Conservation (phyloP, 768 basidiomycete genomes). For the Hygrophoropsis aurantiaca region DNA sequence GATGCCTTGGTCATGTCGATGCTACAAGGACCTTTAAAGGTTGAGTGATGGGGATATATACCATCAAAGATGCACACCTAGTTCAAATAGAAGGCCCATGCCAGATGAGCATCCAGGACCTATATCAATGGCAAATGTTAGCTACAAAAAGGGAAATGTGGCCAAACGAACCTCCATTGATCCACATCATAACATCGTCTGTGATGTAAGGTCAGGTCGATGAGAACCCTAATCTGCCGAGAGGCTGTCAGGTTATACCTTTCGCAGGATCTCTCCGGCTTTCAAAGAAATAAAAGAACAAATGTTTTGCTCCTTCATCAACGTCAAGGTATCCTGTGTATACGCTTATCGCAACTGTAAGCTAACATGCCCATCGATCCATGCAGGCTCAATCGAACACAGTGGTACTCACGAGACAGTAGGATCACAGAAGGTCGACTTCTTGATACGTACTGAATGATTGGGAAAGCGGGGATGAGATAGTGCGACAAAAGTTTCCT, state of each 20-base stretch:
- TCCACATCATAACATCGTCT: constrained; percentile 74
- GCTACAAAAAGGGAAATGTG: neutral
- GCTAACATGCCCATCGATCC: neutral
- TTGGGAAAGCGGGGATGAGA: constrained; percentile 52
- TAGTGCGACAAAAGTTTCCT: constrained; percentile 35
- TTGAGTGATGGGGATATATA: constrained; percentile 30
- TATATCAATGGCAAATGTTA: constrained; percentile 17
- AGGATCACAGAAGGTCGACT: constrained; percentile 60
- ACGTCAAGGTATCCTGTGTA: constrained; percentile 50
- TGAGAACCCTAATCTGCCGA: too few species aligned
- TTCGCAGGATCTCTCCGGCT: constrained; percentile 43
- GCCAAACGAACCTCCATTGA: constrained; percentile 53
- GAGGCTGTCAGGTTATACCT: constrained; percentile 21
- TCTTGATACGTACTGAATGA: constrained; percentile 59
- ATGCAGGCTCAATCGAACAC: neutral
- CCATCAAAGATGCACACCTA: constrained; percentile 31
- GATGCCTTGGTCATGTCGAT: constrained; percentile 60
- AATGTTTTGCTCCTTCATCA: constrained; percentile 48
- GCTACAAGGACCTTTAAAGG: constrained; percentile 49
- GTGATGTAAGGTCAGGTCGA: neutral
- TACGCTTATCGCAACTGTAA: constrained; percentile 24
- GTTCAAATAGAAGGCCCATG: constrained; percentile 59
- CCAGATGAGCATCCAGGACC: constrained; percentile 60
- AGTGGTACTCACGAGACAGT: constrained; percentile 40
- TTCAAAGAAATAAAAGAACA: constrained; percentile 66